Conservation (phyloP, 768 basidiomycete genomes). For the Phaeotremella fagi region DNA sequence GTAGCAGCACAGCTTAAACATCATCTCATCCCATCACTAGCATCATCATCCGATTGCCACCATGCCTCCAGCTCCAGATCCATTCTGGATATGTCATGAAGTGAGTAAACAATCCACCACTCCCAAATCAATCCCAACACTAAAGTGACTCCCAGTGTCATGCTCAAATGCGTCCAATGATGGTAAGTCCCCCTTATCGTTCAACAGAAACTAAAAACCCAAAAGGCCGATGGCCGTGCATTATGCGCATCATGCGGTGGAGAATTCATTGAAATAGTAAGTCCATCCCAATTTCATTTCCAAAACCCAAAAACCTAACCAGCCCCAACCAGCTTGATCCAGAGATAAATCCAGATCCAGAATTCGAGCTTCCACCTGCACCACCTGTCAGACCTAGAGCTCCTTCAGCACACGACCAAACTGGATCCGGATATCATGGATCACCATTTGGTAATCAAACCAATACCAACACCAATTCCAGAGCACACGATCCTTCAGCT, state of each 20-base stretch:
- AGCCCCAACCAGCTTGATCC: slow-evolving; percentile 22
- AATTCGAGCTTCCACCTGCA: slow-evolving; percentile 29
- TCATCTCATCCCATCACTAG: too few species aligned
- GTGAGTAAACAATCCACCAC: slow-evolving; percentile 8
- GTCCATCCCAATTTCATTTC: background rate
- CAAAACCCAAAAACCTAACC: background rate
- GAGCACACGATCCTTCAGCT: background rate
- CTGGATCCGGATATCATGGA: too few species aligned
- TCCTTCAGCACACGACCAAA: too few species aligned
- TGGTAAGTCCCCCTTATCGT: slow-evolving; percentile 54
- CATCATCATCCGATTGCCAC: background rate
- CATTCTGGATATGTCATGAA: slow-evolving; percentile 45
- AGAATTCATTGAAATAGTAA: slow-evolving; percentile 73
- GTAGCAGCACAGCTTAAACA: too few species aligned
- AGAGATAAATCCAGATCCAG: slow-evolving; percentile 34
- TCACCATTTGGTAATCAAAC: background rate
- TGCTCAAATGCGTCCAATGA: slow-evolving; percentile 81
- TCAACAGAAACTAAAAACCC: background rate
- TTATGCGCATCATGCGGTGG: slow-evolving; percentile 76
- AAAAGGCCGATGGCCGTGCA: slow-evolving; percentile 49
- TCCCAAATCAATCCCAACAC: background rate
- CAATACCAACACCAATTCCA: background rate
- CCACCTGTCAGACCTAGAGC: slow-evolving; percentile 20
- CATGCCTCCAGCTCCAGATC: slow-evolving; percentile 18
- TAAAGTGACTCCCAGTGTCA: slow-evolving; percentile 58